These are phyloP conservation scores for Neonectria sp. DNA, from an alignment of 2,329 filamentous ascomycete species.

Conservation along the genomic window DNA sequence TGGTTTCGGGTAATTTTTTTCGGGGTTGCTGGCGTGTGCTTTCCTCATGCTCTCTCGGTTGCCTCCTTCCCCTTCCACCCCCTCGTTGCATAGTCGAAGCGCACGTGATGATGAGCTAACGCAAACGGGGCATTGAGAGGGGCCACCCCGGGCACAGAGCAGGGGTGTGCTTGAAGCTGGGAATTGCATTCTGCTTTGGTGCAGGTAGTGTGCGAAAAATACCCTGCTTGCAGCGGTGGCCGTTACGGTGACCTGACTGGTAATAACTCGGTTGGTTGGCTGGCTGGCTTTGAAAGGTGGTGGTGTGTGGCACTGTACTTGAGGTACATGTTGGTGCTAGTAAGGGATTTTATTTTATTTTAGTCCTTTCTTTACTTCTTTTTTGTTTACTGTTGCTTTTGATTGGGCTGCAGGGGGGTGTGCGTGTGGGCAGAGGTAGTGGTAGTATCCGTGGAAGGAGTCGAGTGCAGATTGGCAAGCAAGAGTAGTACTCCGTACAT, in stretches of 20 bases:
- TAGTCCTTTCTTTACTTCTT: conserved; percentile 20
- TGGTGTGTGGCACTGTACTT: conserved; percentile 20
- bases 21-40: background rate
- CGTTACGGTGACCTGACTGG: conserved; percentile 20
- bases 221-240: conserved; percentile 17
- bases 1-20: background rate
- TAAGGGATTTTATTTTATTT: conserved; percentile 17
- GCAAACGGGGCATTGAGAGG: background rate
- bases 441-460: conserved; percentile 16
- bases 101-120: conserved; percentile 22
- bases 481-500: conserved; percentile 2
- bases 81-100: conserved; percentile 15
- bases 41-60: background rate
- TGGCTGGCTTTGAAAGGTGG: conserved; percentile 1
- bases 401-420: conserved; percentile 20
- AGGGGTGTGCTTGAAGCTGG: background rate
- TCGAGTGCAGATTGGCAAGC: conserved; percentile 8
- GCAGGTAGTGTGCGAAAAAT: conserved; percentile 1
- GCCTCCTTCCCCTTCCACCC: conserved; percentile 9
- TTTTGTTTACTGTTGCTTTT: conserved; percentile 5
- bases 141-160: background rate
- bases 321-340: conserved; percentile 24
- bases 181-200: conserved; percentile 1
- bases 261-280: conserved; percentile 6
- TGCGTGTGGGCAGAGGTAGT: conserved; percentile 11